Percentiles rank a stretch among this genome's conserved stretches.
Evolutionary conservation across 2,329 filamentous ascomycete species (phyloP).

Genomic region (Clonostachys chloroleuca): DNA sequence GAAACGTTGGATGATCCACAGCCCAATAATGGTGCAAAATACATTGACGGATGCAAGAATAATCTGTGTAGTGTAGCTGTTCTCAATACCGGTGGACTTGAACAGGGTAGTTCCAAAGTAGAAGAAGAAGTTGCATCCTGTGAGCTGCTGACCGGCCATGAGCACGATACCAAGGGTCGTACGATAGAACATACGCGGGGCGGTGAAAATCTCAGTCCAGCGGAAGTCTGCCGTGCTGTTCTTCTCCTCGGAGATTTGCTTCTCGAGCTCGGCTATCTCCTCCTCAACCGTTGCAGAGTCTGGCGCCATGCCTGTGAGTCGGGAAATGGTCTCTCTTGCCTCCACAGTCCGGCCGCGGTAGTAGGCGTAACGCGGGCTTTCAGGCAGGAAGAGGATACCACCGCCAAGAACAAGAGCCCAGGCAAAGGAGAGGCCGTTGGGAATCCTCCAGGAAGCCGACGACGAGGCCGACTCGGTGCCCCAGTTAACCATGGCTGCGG

Average conservation of each 20-base stretch:
- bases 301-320: conserved; percentile 33
- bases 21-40: conserved; percentile 57
- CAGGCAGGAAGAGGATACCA: conserved; percentile 45
- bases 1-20: conserved; percentile 62
- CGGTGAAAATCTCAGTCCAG: conserved; percentile 61
- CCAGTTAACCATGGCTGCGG: conserved; percentile 54
- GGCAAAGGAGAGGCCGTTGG: conserved; percentile 50
- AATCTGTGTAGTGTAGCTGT: conserved; percentile 65
- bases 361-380: conserved; percentile 34
- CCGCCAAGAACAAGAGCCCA: conserved; percentile 48
- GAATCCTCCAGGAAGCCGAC: conserved; percentile 58
- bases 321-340: conserved; percentile 36
- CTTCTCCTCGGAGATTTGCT: conserved; percentile 43
- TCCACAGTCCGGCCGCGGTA: conserved; percentile 22
- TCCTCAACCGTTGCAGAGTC: conserved; percentile 33
- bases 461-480: conserved; percentile 44
- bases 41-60: conserved; percentile 67
- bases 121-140: conserved; percentile 66
- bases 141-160: conserved; percentile 64
- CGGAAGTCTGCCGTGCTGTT: conserved; percentile 36
- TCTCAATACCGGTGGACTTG: conserved; percentile 55
- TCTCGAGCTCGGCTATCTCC: conserved; percentile 46
- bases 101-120: conserved; percentile 66
- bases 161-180: conserved; percentile 58
- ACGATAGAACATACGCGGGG: conserved; percentile 61